Base-by-base conservation (phyloP, 257 asterid genomes). In the Thymus quinquecostatus region DNA sequence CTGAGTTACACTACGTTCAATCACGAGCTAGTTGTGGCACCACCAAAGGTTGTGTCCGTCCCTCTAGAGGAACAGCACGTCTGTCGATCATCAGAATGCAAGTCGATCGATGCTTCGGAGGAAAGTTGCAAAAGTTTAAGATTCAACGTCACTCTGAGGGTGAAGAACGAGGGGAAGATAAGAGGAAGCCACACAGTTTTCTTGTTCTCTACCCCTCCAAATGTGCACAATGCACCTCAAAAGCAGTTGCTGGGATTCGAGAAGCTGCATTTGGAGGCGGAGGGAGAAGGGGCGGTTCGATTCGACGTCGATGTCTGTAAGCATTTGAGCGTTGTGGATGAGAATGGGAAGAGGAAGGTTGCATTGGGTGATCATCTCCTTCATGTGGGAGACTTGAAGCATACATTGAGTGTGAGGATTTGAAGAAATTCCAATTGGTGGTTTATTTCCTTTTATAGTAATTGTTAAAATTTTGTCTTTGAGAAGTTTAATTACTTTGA, bases 321-420 rank as follows among this genome's bases (percentile, higher is more conserved):
- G 88, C 86, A 89, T 85, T 73, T 87, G 81, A 82, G 92, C 75
- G 69, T 82, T 50, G 88, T 82, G 70, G 94, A 87, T 66, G 90
- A 80, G 72, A 61, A 60, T 49, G 96, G 96, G 11, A 77, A 78
- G 10, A 71, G 72, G 75, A 89, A 84, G 62, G 79, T 89, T 29
- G 86, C 86, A 6, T 71, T 89, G 78, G 94, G 96, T 21, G 73
- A 86, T 38, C 84, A 89, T 80, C 27, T 81, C 44, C 86, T 89
- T 70, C 92, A 79, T 62, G 85, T 87, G 33, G 94, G 92, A 47
- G 63, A 75, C 76, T 81, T 89, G 81, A 84, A 66, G 50, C 94
- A 82, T 73, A 80, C 88, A 2, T 71, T 85, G 50, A 73, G 56
- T 2, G 43, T 85, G 36, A 80, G 75, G 47, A 44, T 85, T 78